Base-by-base conservation (phyloP, 805 yeast species). In the Maudiozyma bulderi region DNA sequence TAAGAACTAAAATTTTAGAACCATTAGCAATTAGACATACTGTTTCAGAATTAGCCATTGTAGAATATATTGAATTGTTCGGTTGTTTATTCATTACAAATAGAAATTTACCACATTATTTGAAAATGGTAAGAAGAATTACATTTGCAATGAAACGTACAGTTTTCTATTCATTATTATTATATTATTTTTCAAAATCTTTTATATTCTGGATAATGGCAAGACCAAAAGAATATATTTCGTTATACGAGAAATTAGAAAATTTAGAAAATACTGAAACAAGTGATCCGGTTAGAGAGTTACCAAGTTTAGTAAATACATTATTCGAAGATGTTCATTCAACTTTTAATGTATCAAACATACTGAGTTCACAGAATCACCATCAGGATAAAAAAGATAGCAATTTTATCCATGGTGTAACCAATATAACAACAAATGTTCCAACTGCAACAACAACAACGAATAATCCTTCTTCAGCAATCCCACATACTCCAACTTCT, bases 181-280 rank as follows among this genome's bases (percentile, higher is more conserved):
- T 75, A 39, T 60, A 70, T 31, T 76, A 69, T 52, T 66, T 76
- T 42, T 57, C 76, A 13, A 70, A 72, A 46, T 60, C 76, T 6
- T 52, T 78, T 6, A 60, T 68, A 47, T 57, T 65, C 26, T 80
- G 84, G 83, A 64, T 75, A 2, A 52, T 70, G 37, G 66, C 77
- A 28, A 68, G 76, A 53, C 75, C 81, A 1, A 45, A 57, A 7
- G 78, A 77, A 46, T 77, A 67, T 50, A 46, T 72, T 20, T 61
- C 59, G 44, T 56, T 53, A 15, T 54, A 40, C 40, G 51, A 45
- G 39, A 48, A 46, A 28, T 46, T 52, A 44, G 47, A 42, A 45
- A 55, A 43, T 44, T 9, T 31, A 3, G 40, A 47, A 9, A 47
- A 46, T 30, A 46, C 44, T 7, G 48, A 48, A 8, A 52, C 51